Conservation (phyloP, 805 yeast genomes). For the Myxozyma vanderwaltii region DNA sequence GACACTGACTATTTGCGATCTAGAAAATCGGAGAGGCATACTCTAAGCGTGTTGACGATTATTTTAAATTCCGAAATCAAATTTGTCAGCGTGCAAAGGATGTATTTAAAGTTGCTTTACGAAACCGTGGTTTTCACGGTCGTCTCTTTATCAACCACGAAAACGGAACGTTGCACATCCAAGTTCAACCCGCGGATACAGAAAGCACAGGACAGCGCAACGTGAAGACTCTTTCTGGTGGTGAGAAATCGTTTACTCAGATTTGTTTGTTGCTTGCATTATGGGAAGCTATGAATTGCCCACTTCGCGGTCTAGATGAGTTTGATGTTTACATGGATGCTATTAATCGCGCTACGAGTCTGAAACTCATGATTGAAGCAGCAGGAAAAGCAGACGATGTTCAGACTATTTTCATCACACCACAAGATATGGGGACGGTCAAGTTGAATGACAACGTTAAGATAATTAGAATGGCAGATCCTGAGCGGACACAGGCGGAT, state of each 20-base stretch:
- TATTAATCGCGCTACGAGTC: conserved; percentile 78
- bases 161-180: conserved; percentile 33
- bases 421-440: conserved; percentile 78
- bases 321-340: conserved; percentile 97
- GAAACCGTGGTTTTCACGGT: conserved; percentile 70
- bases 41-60: conserved; percentile 26
- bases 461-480: conserved; percentile 42
- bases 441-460: conserved; percentile 58
- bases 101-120: conserved; percentile 45
- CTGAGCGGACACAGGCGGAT: conserved; percentile 34
- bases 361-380: conserved; percentile 69
- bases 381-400: conserved; percentile 64
- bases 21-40: conserved; percentile 20
- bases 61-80: conserved; percentile 28
- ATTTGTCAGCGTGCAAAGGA: conserved; percentile 34
- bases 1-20: neutral
- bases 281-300: conserved; percentile 90
- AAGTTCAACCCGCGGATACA: conserved; percentile 13
- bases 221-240: conserved; percentile 88
- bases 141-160: conserved; percentile 62
- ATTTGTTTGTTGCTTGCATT: conserved; percentile 82
- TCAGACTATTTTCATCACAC: conserved; percentile 91
- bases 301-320: conserved; percentile 89
- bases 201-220: conserved; percentile 60
- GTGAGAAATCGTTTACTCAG: conserved; percentile 94